Conservation (phyloP, 345 rosid species). For the Corchorus capsularis region DNA sequence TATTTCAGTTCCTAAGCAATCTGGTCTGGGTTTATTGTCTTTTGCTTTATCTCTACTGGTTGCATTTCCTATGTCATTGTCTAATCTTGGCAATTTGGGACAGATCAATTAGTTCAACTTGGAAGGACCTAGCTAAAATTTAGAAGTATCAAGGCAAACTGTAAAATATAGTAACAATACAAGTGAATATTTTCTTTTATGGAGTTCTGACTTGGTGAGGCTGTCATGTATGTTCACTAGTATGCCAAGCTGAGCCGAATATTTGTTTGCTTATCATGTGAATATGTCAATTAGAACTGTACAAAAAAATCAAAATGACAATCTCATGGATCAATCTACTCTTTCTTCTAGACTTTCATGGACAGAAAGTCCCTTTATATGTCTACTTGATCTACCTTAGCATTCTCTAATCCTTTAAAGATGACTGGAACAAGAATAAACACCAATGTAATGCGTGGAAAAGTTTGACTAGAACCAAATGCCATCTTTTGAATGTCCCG, state of each 20-base stretch:
- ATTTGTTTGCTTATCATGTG: background rate
- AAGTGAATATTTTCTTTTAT: too few species aligned
- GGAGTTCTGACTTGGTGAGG: too few species aligned
- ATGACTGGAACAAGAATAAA: background rate
- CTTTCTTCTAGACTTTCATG: background rate
- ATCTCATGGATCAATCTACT: background rate
- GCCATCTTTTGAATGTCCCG: background rate
- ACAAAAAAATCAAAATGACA: background rate
- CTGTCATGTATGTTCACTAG: too few species aligned
- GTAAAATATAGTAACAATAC: too few species aligned
- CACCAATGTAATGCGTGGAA: background rate
- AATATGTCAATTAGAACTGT: background rate
- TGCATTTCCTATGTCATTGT: background rate
- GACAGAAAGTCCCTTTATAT: background rate
- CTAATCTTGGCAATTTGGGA: background rate
- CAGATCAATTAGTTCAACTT: background rate
- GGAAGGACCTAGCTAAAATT: background rate
- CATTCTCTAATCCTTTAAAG: background rate
- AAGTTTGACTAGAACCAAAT: background rate
- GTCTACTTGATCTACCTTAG: background rate
- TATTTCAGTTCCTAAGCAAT: background rate
- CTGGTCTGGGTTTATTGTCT: background rate
- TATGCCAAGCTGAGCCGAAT: too few species aligned
- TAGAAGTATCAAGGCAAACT: too few species aligned
- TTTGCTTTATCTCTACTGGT: background rate